phyloP scores from a whole-genome alignment of 2,329 filamentous ascomycete genomes.

The Saccharata proteae region DNA sequence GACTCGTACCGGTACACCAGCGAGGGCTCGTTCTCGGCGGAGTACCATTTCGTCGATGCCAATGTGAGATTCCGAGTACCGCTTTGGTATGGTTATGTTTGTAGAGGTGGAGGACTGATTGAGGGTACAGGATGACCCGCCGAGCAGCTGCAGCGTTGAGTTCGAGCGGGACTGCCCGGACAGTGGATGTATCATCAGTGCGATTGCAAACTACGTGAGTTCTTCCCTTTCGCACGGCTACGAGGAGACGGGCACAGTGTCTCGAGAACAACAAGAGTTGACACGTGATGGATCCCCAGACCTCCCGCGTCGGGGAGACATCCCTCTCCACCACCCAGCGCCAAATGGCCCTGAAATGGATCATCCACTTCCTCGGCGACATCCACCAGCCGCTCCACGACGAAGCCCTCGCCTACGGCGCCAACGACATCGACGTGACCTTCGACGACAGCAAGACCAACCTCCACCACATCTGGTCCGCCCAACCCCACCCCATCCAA shows the following conservation, averaged over 20 bases:
- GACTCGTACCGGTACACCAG: slow-evolving; percentile 38
- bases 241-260: background rate
- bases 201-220: slow-evolving; percentile 39
- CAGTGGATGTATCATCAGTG: slow-evolving; percentile 39
- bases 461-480: slow-evolving; percentile 21
- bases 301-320: slow-evolving; percentile 23
- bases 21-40: slow-evolving; percentile 35
- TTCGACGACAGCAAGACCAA: slow-evolving; percentile 30
- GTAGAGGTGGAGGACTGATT: background rate
- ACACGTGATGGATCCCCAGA: slow-evolving; percentile 15
- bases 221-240: background rate
- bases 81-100: slow-evolving; percentile 15
- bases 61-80: too few species aligned
- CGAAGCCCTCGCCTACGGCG: slow-evolving; percentile 33
- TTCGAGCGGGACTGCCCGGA: slow-evolving; percentile 39
- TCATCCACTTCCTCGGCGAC: slow-evolving; percentile 53
- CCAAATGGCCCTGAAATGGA: slow-evolving; percentile 36
- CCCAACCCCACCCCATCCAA: slow-evolving; percentile 1
- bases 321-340: slow-evolving; percentile 20
- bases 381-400: slow-evolving; percentile 59
- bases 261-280: background rate
- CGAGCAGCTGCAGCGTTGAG: slow-evolving; percentile 35
- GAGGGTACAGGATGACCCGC: slow-evolving; percentile 35
- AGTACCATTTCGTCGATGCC: slow-evolving; percentile 42
- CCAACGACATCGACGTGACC: slow-evolving; percentile 32